Base-by-base conservation (phyloP, 345 rosid genomes). In the Reutealis trisperma region DNA sequence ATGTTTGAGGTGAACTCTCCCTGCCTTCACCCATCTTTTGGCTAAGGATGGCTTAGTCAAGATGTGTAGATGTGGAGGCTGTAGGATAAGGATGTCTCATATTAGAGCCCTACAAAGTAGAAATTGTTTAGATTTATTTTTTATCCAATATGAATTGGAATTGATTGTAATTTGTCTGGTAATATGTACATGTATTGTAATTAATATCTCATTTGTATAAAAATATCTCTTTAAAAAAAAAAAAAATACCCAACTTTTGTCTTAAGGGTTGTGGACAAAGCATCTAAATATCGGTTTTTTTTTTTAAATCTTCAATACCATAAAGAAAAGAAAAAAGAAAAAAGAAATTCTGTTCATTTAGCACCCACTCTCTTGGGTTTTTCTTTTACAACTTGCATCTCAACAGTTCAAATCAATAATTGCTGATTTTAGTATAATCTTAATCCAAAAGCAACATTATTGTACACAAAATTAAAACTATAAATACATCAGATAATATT, bases 361-460 rank as follows among this genome's bases (percentile, higher is more conserved):
- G 41, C 49, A 62, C 9, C 45, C 61, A 68, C 45, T 74, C 45
- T 14, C 73, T 24, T 30, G 65, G 25, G 37, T 27, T 62, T 77
- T 64, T 60, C 75, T 51, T 60, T 49, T 9, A 30, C 67, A 76
- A 72, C 51, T 61, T 78, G 49, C 65, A 58, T 47, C 68, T 59
- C 27, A 30, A 30, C 37, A 63, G 62, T 74, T 42, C n/a, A 27
- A 62, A 16, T 52, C 32, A 76, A 79, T 76, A 63, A 77, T 72
- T 75, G 72, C 25, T 27, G 13, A 67, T 63, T 67, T 19, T 27
- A 66, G 14, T 2, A 21, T 22, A 52, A 37, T 5, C 9, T 3
- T 21, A 58, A 21, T 32, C 32, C 22, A 30, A 55, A 24, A 54
- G 7, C 7, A 25, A 24, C 18, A 61, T 10, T 61, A 61, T 8